Conservation (phyloP, 2,329 filamentous ascomycete genomes). For the Huntiella moniliformis region DNA sequence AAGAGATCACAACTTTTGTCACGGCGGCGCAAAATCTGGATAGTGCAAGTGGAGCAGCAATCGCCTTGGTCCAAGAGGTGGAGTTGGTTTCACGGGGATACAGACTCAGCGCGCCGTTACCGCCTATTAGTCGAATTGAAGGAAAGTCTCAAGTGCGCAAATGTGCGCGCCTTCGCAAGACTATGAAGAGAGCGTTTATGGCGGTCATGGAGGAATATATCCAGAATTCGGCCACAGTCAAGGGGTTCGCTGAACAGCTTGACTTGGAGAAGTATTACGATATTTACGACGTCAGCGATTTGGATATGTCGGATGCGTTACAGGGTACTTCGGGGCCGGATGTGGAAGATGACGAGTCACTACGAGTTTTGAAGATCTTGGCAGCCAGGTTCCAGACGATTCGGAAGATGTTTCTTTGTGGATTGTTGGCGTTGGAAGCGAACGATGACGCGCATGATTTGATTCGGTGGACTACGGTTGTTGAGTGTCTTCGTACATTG, state of each 20-base stretch:
- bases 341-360: slow-evolving; percentile 56
- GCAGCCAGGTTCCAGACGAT: slow-evolving; percentile 64
- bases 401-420: slow-evolving; percentile 72
- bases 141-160: slow-evolving; percentile 60
- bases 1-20: slow-evolving; percentile 49
- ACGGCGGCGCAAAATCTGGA: slow-evolving; percentile 65
- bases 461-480: slow-evolving; percentile 56
- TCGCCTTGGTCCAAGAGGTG: slow-evolving; percentile 82
- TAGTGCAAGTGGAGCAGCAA: slow-evolving; percentile 51
- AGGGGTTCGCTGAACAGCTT: slow-evolving; percentile 55
- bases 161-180: slow-evolving; percentile 61
- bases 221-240: slow-evolving; percentile 48
- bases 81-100: slow-evolving; percentile 86
- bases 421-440: slow-evolving; percentile 71
- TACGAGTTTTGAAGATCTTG: slow-evolving; percentile 63
- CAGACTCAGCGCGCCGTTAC: slow-evolving; percentile 70
- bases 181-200: slow-evolving; percentile 50
- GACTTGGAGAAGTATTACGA: slow-evolving; percentile 88
- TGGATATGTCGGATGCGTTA: slow-evolving; percentile 53
- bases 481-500: slow-evolving; percentile 53
- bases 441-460: slow-evolving; percentile 62
- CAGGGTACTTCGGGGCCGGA: slow-evolving; percentile 42
- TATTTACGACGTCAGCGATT: slow-evolving; percentile 60
- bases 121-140: slow-evolving; percentile 82
- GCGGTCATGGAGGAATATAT: slow-evolving; percentile 54